Conservation (phyloP, 176 grass and related monocot genomes). For the Areca catechu region DNA sequence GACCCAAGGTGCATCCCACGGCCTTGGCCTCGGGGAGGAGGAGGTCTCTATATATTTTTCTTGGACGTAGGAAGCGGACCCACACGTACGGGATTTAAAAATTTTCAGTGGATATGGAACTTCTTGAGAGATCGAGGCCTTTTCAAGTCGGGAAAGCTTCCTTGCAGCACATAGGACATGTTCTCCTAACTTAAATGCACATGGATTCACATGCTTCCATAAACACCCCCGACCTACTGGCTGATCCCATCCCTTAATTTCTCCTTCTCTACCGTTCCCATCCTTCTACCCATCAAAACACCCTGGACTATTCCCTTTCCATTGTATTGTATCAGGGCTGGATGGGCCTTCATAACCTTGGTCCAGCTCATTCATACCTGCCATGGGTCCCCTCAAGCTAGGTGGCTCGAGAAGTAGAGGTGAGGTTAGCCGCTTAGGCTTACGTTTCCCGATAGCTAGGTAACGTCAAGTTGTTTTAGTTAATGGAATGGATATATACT, state of each 20-base stretch:
- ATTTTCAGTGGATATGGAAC: too few relatives aligned
- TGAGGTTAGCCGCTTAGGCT: background rate
- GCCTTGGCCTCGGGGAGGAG: too few relatives aligned
- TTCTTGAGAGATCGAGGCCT: too few relatives aligned
- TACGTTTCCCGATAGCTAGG: constrained; percentile 31
- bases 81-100: too few relatives aligned
- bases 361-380: constrained; percentile 17
- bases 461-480: background rate
- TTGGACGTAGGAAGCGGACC: too few relatives aligned
- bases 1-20: too few relatives aligned
- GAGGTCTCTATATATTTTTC: too few relatives aligned
- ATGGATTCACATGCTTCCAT: constrained; percentile 32
- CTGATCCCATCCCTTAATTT: constrained; percentile 10
- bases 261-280: constrained; percentile 5
- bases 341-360: constrained; percentile 5
- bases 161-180: too few relatives aligned
- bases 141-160: too few relatives aligned
- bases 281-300: constrained; percentile 34
- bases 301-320: constrained; percentile 46
- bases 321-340: too few relatives aligned
- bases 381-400: too few relatives aligned
- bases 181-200: constrained; percentile 9
- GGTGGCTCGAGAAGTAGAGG: too few relatives aligned
- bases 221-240: background rate
- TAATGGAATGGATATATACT: constrained; percentile 15